Conservation (phyloP, 805 yeast genomes). For the Tetrapisispora pingtungensis region DNA sequence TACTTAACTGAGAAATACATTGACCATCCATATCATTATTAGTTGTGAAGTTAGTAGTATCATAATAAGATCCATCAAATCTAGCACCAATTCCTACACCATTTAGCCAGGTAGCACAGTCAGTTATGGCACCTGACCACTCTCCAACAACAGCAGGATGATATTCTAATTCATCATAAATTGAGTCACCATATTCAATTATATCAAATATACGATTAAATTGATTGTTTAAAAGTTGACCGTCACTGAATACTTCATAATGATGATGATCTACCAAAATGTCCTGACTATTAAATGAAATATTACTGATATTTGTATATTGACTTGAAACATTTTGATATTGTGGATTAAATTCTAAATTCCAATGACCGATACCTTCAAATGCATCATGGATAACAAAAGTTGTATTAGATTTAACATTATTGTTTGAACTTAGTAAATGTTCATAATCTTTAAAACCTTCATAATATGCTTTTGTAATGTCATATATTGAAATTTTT, state of each 20-base stretch:
- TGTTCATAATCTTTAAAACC: slow-evolving; percentile 24
- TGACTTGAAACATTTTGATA: slow-evolving; percentile 15
- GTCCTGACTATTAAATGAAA: slow-evolving; percentile 33
- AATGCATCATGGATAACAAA: slow-evolving; percentile 63
- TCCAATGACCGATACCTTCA: slow-evolving; percentile 45
- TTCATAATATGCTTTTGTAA: slow-evolving; percentile 28
- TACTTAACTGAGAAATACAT: slow-evolving; percentile 29
- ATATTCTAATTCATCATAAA: slow-evolving; percentile 27
- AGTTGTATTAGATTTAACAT: slow-evolving; percentile 8
- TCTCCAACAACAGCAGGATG: slow-evolving; percentile 55
- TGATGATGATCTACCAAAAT: slow-evolving; percentile 82
- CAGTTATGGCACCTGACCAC: slow-evolving; percentile 64
- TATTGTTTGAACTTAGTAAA: background rate
- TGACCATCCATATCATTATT: slow-evolving; percentile 25
- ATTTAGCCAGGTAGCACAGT: slow-evolving; percentile 60
- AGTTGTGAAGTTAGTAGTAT: slow-evolving; percentile 9
- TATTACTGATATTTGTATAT: slow-evolving; percentile 29
- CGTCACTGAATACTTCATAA: slow-evolving; percentile 72
- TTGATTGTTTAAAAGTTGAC: slow-evolving; percentile 41
- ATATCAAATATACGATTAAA: slow-evolving; percentile 25
- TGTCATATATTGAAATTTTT: slow-evolving; percentile 32
- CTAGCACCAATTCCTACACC: slow-evolving; percentile 62
- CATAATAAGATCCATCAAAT: slow-evolving; percentile 40
- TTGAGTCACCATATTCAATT: slow-evolving; percentile 27
- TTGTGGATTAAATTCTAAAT: slow-evolving; percentile 32